A percentile compares a stretch with the other conserved stretches of the same genome.
Evolutionary conservation across 768 basidiomycete species (phyloP).

Genomic region (Austroboletus eburneus): DNA sequence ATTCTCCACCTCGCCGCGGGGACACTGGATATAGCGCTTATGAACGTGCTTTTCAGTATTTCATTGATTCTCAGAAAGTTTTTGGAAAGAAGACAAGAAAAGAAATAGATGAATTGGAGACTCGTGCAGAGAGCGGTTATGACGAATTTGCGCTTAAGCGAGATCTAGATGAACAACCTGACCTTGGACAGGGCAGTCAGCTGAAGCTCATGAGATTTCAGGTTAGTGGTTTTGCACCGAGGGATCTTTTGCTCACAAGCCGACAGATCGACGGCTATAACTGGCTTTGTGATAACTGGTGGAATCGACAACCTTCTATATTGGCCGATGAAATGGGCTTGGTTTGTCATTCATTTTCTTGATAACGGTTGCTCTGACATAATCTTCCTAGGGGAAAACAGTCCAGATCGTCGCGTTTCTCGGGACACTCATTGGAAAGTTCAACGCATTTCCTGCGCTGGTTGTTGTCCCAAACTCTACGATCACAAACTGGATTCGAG

Average conservation of each 20-base stretch:
- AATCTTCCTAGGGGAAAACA: slow-evolving; percentile 69
- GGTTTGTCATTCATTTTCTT: slow-evolving; percentile 37
- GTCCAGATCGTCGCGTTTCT: slow-evolving; percentile 88
- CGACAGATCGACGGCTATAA: slow-evolving; percentile 72
- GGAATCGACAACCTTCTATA: slow-evolving; percentile 78
- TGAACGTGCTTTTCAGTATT: slow-evolving; percentile 60
- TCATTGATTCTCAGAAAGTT: slow-evolving; percentile 58
- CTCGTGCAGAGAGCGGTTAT: slow-evolving; percentile 55
- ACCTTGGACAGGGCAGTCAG: slow-evolving; percentile 60
- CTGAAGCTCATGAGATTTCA: slow-evolving; percentile 87
- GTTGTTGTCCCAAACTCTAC: slow-evolving; percentile 97
- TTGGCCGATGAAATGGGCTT: slow-evolving; percentile 98
- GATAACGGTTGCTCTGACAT: slow-evolving; percentile 4
- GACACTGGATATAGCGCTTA: slow-evolving; percentile 63
- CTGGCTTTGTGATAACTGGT: slow-evolving; percentile 87
- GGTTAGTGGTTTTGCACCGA: slow-evolving; percentile 36
- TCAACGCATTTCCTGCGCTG: slow-evolving; percentile 70
- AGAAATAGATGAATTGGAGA: slow-evolving; percentile 43
- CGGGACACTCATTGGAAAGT: slow-evolving; percentile 54
- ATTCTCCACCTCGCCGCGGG: slow-evolving; percentile 68
- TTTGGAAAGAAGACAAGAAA: slow-evolving; percentile 46
- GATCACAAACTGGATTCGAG: slow-evolving; percentile 91
- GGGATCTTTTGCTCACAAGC: slow-evolving; percentile 5
- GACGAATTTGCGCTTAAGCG: slow-evolving; percentile 42
- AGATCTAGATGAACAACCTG: slow-evolving; percentile 47